Conservation (phyloP, 2,329 filamentous ascomycete genomes). For the Colletotrichum sp. region DNA sequence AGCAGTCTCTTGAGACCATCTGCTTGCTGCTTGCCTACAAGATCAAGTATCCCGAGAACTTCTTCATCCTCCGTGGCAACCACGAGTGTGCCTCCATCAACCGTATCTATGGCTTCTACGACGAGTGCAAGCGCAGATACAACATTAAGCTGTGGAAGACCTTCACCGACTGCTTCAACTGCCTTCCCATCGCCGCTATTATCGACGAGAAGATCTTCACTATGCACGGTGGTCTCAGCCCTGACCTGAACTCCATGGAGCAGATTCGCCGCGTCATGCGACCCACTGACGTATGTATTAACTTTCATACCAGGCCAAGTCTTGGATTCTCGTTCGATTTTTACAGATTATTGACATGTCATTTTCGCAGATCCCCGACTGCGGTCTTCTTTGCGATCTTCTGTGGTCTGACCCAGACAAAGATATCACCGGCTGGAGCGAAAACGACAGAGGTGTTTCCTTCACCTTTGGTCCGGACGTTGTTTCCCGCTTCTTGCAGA, state of each 20-base stretch:
- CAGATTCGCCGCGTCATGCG: slow-evolving; percentile 99
- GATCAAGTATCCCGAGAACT: slow-evolving; percentile 99
- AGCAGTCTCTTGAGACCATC: slow-evolving; percentile 98
- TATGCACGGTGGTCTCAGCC: slow-evolving; percentile 97
- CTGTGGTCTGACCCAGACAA: slow-evolving; percentile 99
- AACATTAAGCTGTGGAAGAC: slow-evolving; percentile 99
- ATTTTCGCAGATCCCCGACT: slow-evolving; percentile 86
- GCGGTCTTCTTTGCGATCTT: slow-evolving; percentile 94
- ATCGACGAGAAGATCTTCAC: slow-evolving; percentile 99
- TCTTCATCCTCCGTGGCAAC: slow-evolving; percentile 98
- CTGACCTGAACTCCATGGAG: slow-evolving; percentile 99
- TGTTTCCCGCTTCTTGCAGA: slow-evolving; percentile 95
- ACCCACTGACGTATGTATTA: slow-evolving; percentile 91
- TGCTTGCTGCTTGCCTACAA: slow-evolving; percentile 97
- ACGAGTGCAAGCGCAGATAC: slow-evolving; percentile 98
- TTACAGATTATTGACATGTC: neutral
- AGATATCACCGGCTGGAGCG: slow-evolving; percentile 98
- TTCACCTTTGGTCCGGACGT: slow-evolving; percentile 99
- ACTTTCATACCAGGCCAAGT: slow-evolving; percentile 17
- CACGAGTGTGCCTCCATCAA: slow-evolving; percentile 99
- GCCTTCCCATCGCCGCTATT: slow-evolving; percentile 95
- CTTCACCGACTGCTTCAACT: slow-evolving; percentile 99
- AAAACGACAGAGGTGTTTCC: slow-evolving; percentile 97
- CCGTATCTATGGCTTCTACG: slow-evolving; percentile 99
- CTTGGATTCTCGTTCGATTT: neutral